Evolutionary conservation across 2,329 filamentous ascomycete species (phyloP).

Genomic region (Ilyonectria robusta): DNA sequence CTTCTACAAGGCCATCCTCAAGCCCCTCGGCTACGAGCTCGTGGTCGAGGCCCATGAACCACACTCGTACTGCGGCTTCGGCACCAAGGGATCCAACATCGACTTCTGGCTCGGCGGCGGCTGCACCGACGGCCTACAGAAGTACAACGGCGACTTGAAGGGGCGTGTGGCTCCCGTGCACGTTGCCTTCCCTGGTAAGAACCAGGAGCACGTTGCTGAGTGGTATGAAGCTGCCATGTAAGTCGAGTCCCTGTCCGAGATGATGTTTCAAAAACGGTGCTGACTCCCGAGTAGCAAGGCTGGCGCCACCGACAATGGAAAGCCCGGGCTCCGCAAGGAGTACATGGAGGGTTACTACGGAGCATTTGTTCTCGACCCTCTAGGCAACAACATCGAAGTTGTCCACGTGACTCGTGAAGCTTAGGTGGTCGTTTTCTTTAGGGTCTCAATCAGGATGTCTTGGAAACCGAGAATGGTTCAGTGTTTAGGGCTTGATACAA

Average conservation of each 20-base stretch:
- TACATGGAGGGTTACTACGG: slow-evolving; percentile 65
- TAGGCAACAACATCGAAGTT: slow-evolving; percentile 68
- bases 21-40: slow-evolving; percentile 45
- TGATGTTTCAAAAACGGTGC: neutral
- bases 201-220: slow-evolving; percentile 39
- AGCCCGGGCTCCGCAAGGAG: slow-evolving; percentile 59
- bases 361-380: slow-evolving; percentile 65
- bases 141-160: slow-evolving; percentile 42
- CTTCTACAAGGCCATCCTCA: slow-evolving; percentile 47
- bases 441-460: neutral
- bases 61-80: slow-evolving; percentile 42
- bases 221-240: slow-evolving; percentile 46
- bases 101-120: slow-evolving; percentile 48
- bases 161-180: slow-evolving; percentile 41
- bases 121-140: slow-evolving; percentile 31
- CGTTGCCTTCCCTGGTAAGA: slow-evolving; percentile 40
- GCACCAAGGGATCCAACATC: slow-evolving; percentile 28
- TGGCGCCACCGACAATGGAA: slow-evolving; percentile 64
- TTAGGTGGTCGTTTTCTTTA: slow-evolving; percentile 1
- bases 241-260: slow-evolving; percentile 12
- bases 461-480: neutral
- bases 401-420: slow-evolving; percentile 45
- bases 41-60: slow-evolving; percentile 30
- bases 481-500: neutral
- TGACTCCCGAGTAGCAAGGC: slow-evolving; percentile 49